These are phyloP conservation scores for Periconia sp. DNA, from an alignment of 2,329 filamentous ascomycete genomes.

Conservation along the genomic window DNA sequence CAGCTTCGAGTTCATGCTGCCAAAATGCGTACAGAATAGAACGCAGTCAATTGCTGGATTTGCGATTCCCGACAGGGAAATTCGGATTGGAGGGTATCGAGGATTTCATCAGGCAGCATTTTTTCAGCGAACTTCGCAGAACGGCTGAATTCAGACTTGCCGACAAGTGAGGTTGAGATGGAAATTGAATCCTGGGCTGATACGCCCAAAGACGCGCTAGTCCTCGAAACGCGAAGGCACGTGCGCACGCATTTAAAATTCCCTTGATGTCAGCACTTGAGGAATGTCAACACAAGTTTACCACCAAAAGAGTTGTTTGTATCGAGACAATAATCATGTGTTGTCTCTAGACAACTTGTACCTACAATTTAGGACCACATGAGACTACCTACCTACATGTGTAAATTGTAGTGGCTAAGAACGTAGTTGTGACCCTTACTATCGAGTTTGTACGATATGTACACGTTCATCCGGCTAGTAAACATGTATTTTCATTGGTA, in stretches of 20 bases:
- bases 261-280: background rate
- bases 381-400: too few species aligned
- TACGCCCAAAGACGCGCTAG: slow-evolving; percentile 3
- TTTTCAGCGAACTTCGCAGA: background rate
- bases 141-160: background rate
- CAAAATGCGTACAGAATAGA: slow-evolving; percentile 46
- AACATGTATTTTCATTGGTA: background rate
- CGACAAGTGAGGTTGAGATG: background rate
- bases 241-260: slow-evolving; percentile 1
- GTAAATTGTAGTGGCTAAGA: too few species aligned
- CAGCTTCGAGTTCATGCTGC: background rate
- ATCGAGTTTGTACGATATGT: too few species aligned
- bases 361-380: too few species aligned
- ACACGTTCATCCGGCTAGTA: background rate
- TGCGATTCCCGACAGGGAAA: slow-evolving; percentile 52
- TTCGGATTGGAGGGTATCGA: slow-evolving; percentile 36
- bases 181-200: background rate
- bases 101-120: slow-evolving; percentile 43
- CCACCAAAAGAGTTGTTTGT: too few species aligned
- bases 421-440: too few species aligned
- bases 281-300: too few species aligned
- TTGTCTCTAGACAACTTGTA: too few species aligned
- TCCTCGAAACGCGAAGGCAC: slow-evolving; percentile 7
- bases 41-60: slow-evolving; percentile 48
- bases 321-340: too few species aligned